Evolutionary conservation across 148 eudicot species (phyloP), one percentile per base, ranked within the genome.

Genomic region (Arctostaphylos glauca): DNA sequence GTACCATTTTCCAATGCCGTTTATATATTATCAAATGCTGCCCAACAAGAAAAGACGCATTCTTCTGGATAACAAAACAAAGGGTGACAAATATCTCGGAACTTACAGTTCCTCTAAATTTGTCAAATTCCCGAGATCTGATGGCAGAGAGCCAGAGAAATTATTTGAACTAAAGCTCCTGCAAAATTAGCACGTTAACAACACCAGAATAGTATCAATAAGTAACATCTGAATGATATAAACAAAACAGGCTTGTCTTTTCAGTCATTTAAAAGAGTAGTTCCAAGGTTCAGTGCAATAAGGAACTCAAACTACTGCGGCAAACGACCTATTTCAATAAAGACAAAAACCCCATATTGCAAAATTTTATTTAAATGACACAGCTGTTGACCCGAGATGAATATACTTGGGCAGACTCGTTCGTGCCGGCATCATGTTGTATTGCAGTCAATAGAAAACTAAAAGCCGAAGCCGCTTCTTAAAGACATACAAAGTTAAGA

Each of bases 101-200:
- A 87, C 95, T 89, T 86, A 95, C 98, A 93, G 46, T 74, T 90
- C 90, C 62, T 80, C 49, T 80, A 95, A 82, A 78, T 66, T 90
- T 19, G 79, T 80, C 62, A 92, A 88, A 79, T 87, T 89, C 73
- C 95, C 98, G 58, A 95, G 83, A 82, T 90, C 38, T 31, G 38
- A 31, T 31, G 38, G 38, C 38, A 31, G 38, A 31, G 38, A 31
- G 38, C 38, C 38, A 77, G 92, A 87, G 84, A 93, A 93, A 79
- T 89, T 93, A 82, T 91, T 95, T 56, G 92, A 84, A 93, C n/a
- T 48, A 85, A 84, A 31, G 38, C 38, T 31, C 81, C 98, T 95
- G 88, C 79, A 88, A 58, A 74, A 70, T 72, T 66, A 74, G 49
- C 21, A 84, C 64, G 74, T 49, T 21, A 80, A 55, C 21, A 44